Base-by-base conservation (phyloP, 768 basidiomycete genomes). In the Phylloporus arenicola region DNA sequence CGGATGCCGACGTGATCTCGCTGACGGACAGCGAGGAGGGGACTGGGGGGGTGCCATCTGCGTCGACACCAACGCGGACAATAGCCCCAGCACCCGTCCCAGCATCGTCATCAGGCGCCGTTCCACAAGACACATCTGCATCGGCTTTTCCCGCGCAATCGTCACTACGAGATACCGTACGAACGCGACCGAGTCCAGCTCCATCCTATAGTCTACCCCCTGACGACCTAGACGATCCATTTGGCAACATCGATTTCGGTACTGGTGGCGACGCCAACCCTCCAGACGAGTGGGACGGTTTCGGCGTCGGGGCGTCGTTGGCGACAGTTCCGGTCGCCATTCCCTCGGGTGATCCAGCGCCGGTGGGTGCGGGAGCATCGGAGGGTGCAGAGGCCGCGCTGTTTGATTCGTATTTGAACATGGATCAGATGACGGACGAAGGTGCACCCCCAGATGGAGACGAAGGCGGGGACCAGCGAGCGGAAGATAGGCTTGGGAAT, bases 11-110 rank as follows among this genome's bases (percentile, higher is more conserved):
- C 27, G 63, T 69, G 16, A 68, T 68, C n/a, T 57, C 53, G 11
- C 47, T 69, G n/a, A 44, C 48, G 11, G 67, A 69, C 17, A 69
- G 63, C 16, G 65, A 67, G 0, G 53, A 57, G 3, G 59, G 56
- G 9, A 8, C 51, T 24, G 55, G 40, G n/a, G 22, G 4, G 12
- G 20, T 12, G 1, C 31, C 42, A 22, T 11, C 35, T 14, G n/a
- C 35, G 35, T 19, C 35, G 39, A 10, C 12, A 16, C 39, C 39
- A 6, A 13, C 4, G 37, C 37, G 17, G 37, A 38, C n/a, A n/a
- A n/a, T n/a, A n/a, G n/a, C n/a, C n/a, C n/a, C n/a, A n/a, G n/a
- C n/a, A n/a, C n/a, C n/a, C n/a, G n/a, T n/a, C n/a, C n/a, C n/a
- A n/a, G n/a, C n/a, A n/a, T n/a, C n/a, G n/a, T n/a, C n/a, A n/a